Evolutionary conservation across 768 basidiomycete genomes (phyloP), one percentile per base, ranked within the genome.

Genomic region (Boletales sp.): DNA sequence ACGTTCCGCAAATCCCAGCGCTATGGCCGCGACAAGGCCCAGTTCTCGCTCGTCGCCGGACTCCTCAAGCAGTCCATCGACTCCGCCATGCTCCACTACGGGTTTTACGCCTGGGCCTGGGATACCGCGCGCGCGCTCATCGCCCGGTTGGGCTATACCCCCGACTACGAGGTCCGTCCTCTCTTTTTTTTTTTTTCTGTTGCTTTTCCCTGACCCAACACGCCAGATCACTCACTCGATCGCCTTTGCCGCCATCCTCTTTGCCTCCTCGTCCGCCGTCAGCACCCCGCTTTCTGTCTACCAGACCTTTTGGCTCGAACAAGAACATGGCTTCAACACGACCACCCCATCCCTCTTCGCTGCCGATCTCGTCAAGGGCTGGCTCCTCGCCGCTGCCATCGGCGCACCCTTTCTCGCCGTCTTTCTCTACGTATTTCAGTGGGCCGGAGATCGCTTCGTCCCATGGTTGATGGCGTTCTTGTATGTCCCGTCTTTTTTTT

Each of bases 291-390:
- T 92, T 37, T 82, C 80, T 31, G 74, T 86, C 19, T 97, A 96
- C 72, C 79, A 83, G 53, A 96, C 92, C 4, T 99, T 99, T 63
- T 87, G 94, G 6, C 76, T 98, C 35, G 96, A 98, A 70, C 87
- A 95, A 65, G 87, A 86, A 56, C 92, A 96, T 56, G 94, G 94
- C 1, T 98, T 97, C 77, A 99, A 98, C 79, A 96, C 98, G 72
- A 94, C 84, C 6, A 90, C 93, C 0, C 80, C 82, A 1, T 59
- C 60, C 14, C 72, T 94, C 4, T 98, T 90, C 68, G 65, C 93
- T 46, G 70, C 77, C 2, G 95, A 99, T 67, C 64, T 90, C 34
- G 30, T 94, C 60, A 97, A 96, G 68, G 76, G 83, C 31, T 92
- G 84, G 86, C 70, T 71, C 10, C 65, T 95, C 45, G 82, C 79